Conservation (phyloP, 2,329 filamentous ascomycete species). For the Moelleriella libera region DNA sequence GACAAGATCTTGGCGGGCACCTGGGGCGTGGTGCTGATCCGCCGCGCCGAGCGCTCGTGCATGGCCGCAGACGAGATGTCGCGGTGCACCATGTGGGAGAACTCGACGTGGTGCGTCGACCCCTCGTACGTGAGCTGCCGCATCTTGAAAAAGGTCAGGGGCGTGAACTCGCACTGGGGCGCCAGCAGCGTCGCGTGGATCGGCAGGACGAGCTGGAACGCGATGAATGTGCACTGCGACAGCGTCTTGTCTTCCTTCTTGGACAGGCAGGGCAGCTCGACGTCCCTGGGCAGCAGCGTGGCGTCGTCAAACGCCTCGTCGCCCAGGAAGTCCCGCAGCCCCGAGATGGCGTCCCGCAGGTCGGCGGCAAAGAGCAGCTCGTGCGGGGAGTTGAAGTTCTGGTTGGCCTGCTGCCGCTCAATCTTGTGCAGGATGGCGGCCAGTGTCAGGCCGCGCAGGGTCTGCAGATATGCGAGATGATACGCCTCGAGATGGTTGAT, state of each 20-base stretch:
- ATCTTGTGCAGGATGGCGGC: constrained; percentile 15
- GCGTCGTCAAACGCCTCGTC: constrained; percentile 32
- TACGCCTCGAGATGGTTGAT: constrained; percentile 36
- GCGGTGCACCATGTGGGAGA: constrained; percentile 44
- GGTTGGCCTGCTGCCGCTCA: constrained; percentile 10
- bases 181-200: constrained; percentile 40
- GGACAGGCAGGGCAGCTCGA: constrained; percentile 25
- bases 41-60: constrained; percentile 7
- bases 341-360: constrained; percentile 27
- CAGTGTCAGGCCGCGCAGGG: constrained; percentile 31
- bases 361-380: constrained; percentile 30
- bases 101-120: constrained; percentile 37
- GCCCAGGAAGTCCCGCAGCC: constrained; percentile 25
- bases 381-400: constrained; percentile 19
- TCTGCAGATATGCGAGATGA: constrained; percentile 39
- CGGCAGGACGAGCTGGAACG: constrained; percentile 47
- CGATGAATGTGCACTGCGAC: constrained; percentile 22
- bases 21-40: neutral
- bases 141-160: constrained; percentile 50
- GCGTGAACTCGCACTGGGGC: constrained; percentile 41
- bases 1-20: neutral
- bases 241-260: neutral
- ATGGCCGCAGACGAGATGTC: constrained; percentile 34
- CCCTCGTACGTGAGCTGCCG: constrained; percentile 46
- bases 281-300: constrained; percentile 25